Evolutionary conservation across 345 rosid species (phyloP), one percentile per base, ranked within the genome.

Genomic region (Ceriops zippeliana): DNA sequence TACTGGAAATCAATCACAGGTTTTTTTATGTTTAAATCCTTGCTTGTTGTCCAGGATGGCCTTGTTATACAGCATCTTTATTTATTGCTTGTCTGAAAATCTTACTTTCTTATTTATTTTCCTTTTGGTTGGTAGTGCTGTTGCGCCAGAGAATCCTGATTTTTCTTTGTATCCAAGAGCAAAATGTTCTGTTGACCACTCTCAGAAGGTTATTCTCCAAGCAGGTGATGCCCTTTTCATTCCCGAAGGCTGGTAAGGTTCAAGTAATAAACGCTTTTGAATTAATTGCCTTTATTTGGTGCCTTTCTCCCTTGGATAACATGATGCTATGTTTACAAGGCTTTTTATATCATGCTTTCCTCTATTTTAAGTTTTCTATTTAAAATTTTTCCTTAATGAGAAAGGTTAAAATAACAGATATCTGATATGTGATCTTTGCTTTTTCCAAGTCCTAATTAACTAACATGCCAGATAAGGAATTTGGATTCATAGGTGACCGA

Each of bases 221-320:
- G 87, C 89, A 32, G 93, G 97, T 47, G 98, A 91, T 84, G 98
- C 89, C 75, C 89, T 95, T 77, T 95, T 91, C 87, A 90, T 95
- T 76, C 99, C 98, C 38, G 99, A 88, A 90, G 99, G 98, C 83
- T 91, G 98, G 96, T 90, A 85, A 85, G 91, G 32, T 52, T 58
- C 81, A 77, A 66, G 70, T 64, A 66, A 75, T 56, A 59, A 59
- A 52, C 47, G 54, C 61, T 69, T 63, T 42, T n/a, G 34, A 35
- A 54, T 52, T n/a, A 27, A 65, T 66, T 59, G 28, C 63, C 16
- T 30, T 2, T 54, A 54, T 26, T 28, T 15, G 5, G 19, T 15
- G n/a, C 61, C 54, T 10, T 38, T 56, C 34, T 67, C 17, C 26
- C 13, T 34, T 57, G 49, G 13, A 5, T 13, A 42, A 42, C 49